Base-by-base conservation (phyloP, 345 rosid genomes). In the Atalantia buxifolia region DNA sequence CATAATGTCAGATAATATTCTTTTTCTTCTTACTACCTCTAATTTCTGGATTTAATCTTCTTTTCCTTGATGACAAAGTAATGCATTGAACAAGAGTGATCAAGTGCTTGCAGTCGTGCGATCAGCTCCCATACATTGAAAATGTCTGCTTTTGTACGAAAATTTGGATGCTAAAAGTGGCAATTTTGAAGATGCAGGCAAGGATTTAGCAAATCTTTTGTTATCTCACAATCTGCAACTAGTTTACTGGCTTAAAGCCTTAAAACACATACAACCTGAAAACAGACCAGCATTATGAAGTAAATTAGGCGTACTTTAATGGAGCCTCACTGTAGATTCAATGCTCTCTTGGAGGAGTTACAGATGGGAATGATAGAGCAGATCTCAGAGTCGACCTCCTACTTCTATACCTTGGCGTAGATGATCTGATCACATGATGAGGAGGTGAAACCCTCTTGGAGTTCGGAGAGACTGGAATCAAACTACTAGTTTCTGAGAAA, bases 321-420 rank as follows among this genome's bases (percentile, higher is more conserved):
- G 22, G 6, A 31, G 28, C 2, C 7, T 30, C 48, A 25, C n/a
- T 10, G 40, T 59, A 30, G 61, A 27, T 40, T 81, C 80, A 69
- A 25, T 33, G 69, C 65, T 82, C 66, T 64, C 62, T 42, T 48
- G 77, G 80, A 62, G 79, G 74, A 55, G 67, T 76, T 75, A 78
- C 78, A 4, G 86, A 80, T 31, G 87, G 85, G 68, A 85, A 81
- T 14, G 84, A 78, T 25, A 78, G 87, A 57, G 84, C 69, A 36
- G 82, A 83, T 83, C 83, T 85, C 74, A 88, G 76, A 69, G 79
- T 85, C 85, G 85, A 66, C 86, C 84, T 86, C 68, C 87, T 78
- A 64, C 80, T 72, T n/a, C 71, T 63, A 21, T 69, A 55, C 78
- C 79, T 79, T 5, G 67, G 14, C 25, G 59, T n/a, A 6, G 82